Evolutionary conservation across 2,329 filamentous ascomycete genomes (phyloP).

Genomic region (Cladophialophora carrionii): DNA sequence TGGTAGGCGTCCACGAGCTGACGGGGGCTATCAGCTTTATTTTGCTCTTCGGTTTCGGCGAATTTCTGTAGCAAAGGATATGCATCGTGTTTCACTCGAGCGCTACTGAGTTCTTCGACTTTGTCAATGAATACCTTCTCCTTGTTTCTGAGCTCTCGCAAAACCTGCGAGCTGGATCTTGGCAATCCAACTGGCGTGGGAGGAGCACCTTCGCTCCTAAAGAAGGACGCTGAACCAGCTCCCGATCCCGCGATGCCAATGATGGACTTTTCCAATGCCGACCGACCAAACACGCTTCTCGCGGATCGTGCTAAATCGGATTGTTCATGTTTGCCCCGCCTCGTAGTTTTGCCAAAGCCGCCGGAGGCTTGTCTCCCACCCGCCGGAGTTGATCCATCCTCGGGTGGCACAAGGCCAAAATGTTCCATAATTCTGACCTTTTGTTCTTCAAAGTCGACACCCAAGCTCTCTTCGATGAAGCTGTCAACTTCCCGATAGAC

Average conservation of each 20-base stretch:
- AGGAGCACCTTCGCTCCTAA: slow-evolving; percentile 62
- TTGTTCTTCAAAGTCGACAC: slow-evolving; percentile 94
- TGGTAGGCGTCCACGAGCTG: slow-evolving; percentile 82
- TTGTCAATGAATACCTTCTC: slow-evolving; percentile 79
- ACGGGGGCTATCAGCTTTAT: slow-evolving; percentile 70
- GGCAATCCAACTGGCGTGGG: slow-evolving; percentile 57
- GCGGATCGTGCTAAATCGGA: slow-evolving; percentile 15
- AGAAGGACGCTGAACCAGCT: slow-evolving; percentile 65
- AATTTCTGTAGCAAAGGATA: slow-evolving; percentile 79
- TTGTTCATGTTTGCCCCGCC: slow-evolving; percentile 15
- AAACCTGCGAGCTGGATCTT: slow-evolving; percentile 64
- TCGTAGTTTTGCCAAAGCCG: slow-evolving; percentile 53
- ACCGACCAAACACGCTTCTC: slow-evolving; percentile 67
- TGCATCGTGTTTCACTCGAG: slow-evolving; percentile 66
- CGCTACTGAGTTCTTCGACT: slow-evolving; percentile 75
- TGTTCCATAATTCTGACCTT: slow-evolving; percentile 92
- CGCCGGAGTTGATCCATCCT: slow-evolving; percentile 44
- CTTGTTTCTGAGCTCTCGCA: slow-evolving; percentile 79
- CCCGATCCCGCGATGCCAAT: slow-evolving; percentile 74
- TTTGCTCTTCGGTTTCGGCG: slow-evolving; percentile 70
- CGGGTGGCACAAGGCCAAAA: slow-evolving; percentile 75
- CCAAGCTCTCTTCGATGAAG: slow-evolving; percentile 92
- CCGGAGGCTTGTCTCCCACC: slow-evolving; percentile 43
- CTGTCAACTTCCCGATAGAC: slow-evolving; percentile 89
- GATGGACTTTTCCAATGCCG: slow-evolving; percentile 77